Conservation (phyloP, 495 filamentous ascomycete genomes). For the Darksidea phi region DNA sequence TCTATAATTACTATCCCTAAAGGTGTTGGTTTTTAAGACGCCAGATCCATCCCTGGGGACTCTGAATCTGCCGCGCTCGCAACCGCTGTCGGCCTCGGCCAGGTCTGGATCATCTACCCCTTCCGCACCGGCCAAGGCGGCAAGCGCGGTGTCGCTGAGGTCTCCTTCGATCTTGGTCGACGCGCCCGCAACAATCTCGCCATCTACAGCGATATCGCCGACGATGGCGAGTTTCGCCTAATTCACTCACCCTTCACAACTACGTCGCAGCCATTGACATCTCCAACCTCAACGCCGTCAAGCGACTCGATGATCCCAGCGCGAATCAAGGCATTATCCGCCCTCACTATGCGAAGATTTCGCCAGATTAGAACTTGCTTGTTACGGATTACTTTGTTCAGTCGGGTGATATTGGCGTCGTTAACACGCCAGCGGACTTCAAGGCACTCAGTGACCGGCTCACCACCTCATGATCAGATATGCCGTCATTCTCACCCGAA, state of each 20-base stretch:
- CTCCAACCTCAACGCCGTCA: slow-evolving; percentile 58
- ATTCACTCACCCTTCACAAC: slow-evolving; percentile 61
- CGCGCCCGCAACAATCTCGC: slow-evolving; percentile 57
- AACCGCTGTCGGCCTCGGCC: slow-evolving; percentile 60
- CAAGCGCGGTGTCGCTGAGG: slow-evolving; percentile 56
- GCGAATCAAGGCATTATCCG: slow-evolving; percentile 59
- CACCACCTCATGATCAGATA: too few species aligned
- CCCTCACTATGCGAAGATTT: slow-evolving; percentile 64
- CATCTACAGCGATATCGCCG: slow-evolving; percentile 62
- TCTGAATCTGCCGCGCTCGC: slow-evolving; percentile 58
- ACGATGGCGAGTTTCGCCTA: slow-evolving; percentile 59
- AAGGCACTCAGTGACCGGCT: too few species aligned
- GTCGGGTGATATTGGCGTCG: slow-evolving; percentile 59
- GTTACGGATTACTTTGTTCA: slow-evolving; percentile 68
- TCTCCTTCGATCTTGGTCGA: slow-evolving; percentile 58
- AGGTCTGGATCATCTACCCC: slow-evolving; percentile 67
- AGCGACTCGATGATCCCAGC: slow-evolving; percentile 60
- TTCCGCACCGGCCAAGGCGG: slow-evolving; percentile 54
- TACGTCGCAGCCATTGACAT: slow-evolving; percentile 66
- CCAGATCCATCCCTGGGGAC: slow-evolving; percentile 66
- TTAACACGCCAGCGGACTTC: slow-evolving; percentile 64
- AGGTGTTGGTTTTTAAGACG: slow-evolving; percentile 62
- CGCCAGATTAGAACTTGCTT: slow-evolving; percentile 62
- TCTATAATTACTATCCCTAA: slow-evolving; percentile 62
- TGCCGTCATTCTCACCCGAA: too few species aligned